A percentile compares a stretch with the other conserved stretches of the same genome.
phyloP scores from a whole-genome alignment of 768 basidiomycete species.

The Boletus reticuloceps region DNA sequence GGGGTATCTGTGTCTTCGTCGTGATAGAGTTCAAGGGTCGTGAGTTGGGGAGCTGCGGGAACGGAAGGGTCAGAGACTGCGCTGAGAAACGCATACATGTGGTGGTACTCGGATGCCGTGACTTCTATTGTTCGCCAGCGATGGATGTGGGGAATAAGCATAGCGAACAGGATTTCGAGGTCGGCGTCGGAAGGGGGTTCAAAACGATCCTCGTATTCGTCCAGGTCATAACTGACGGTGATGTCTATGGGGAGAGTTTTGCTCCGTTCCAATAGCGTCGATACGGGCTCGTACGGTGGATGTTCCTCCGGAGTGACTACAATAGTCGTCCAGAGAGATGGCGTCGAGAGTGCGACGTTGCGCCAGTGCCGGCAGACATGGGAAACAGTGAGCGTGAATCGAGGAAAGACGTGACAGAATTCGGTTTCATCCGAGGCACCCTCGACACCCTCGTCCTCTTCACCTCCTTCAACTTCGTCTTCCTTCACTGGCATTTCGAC shows the following conservation, averaged over 20 bases:
- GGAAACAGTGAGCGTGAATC: too few species aligned
- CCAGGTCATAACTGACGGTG: background rate
- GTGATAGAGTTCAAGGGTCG: constrained; percentile 55
- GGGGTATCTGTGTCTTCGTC: constrained; percentile 28
- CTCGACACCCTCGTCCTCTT: too few species aligned
- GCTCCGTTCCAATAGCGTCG: constrained; percentile 50
- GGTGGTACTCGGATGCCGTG: constrained; percentile 43
- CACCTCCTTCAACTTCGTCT: too few species aligned
- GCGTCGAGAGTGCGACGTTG: constrained; percentile 46
- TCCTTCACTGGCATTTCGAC: too few species aligned
- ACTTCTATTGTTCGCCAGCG: constrained; percentile 56
- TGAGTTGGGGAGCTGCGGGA: constrained; percentile 51
- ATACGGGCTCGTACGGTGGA: constrained; percentile 43
- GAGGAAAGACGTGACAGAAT: too few species aligned
- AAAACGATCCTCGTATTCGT: too few species aligned
- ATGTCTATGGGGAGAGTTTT: constrained; percentile 55
- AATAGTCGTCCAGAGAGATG: constrained; percentile 57
- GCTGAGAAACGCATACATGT: constrained; percentile 45
- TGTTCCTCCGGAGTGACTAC: constrained; percentile 18
- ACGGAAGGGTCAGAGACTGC: constrained; percentile 38
- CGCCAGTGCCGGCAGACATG: constrained; percentile 56
- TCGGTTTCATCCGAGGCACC: too few species aligned
- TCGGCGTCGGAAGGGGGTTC: constrained; percentile 7
- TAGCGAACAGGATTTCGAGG: constrained; percentile 24
- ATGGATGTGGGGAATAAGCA: constrained; percentile 50